These are phyloP conservation scores for Collariella sp. DNA, from an alignment of 495 filamentous ascomycete genomes.

Conservation along the genomic window DNA sequence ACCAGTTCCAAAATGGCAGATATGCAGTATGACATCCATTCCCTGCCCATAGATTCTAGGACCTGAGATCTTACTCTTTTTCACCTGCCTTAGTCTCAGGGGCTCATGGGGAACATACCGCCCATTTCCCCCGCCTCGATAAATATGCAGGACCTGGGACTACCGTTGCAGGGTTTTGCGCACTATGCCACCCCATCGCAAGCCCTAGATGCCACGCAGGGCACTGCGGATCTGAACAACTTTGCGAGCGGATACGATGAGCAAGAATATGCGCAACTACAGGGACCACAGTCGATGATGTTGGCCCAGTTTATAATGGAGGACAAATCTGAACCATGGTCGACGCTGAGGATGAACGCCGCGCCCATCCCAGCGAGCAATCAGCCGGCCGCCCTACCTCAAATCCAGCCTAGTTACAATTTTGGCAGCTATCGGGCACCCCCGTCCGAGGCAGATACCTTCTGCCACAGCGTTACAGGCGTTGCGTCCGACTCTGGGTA, in stretches of 20 bases:
- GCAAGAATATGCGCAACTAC: neutral
- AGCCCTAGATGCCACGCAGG: neutral
- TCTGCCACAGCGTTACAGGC: conserved; percentile 35
- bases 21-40: conserved; percentile 5
- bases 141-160: neutral
- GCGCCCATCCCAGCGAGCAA: neutral
- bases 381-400: neutral
- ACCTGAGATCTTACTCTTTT: too few species aligned
- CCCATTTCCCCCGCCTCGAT: conserved; percentile 13
- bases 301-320: conserved; percentile 6
- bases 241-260: neutral
- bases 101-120: neutral
- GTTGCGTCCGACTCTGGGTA: conserved; percentile 57
- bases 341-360: neutral
- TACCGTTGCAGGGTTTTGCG: neutral
- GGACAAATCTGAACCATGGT: conserved; percentile 2
- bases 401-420: neutral
- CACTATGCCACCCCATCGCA: neutral
- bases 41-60: neutral
- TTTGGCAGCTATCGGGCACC: conserved; percentile 20
- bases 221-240: neutral
- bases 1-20: neutral
- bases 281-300: neutral
- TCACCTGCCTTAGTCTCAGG: neutral
- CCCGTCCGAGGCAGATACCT: conserved; percentile 49